phyloP scores from a whole-genome alignment of 306 rosid genomes.

The Luffa aegyptiaca region DNA sequence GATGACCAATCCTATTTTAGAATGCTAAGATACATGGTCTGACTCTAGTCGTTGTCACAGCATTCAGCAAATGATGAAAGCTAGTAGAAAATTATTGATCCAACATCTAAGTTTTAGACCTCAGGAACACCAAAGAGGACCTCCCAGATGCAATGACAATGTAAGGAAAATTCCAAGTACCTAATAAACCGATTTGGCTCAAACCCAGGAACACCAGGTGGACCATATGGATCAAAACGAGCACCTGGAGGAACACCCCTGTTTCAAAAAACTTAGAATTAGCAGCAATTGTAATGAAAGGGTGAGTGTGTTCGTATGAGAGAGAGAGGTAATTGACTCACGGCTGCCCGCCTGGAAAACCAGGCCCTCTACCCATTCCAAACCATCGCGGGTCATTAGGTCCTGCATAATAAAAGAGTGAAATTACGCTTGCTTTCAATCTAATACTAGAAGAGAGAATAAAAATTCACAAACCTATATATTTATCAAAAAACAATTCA shows the following conservation, averaged over 20 bases:
- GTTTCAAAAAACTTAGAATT: conserved; percentile 15
- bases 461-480: conserved; percentile 37
- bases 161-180: conserved; percentile 17
- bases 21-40: not conserved
- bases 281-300: not conserved
- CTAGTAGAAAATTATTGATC: not conserved
- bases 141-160: not conserved
- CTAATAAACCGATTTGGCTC: conserved; percentile 63
- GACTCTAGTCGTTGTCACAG: not conserved
- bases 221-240: conserved; percentile 84
- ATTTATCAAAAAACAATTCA: not conserved
- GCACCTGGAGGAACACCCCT: conserved; percentile 82
- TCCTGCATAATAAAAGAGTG: conserved; percentile 26
- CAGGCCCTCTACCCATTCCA: conserved; percentile 38
- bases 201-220: conserved; percentile 78
- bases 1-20: not conserved
- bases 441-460: not conserved
- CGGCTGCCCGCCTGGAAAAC: conserved; percentile 54
- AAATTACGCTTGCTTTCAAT: not conserved
- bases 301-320: not conserved
- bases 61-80: not conserved
- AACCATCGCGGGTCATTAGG: conserved; percentile 68
- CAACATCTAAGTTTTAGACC: not conserved
- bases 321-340: conserved; percentile 28
- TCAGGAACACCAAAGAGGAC: not conserved